A percentile compares a stretch with the other conserved stretches of the same genome.
These are phyloP conservation scores for Rachicladosporium sp. DNA, from an alignment of 2,329 filamentous ascomycete species.

Conservation along the genomic window DNA sequence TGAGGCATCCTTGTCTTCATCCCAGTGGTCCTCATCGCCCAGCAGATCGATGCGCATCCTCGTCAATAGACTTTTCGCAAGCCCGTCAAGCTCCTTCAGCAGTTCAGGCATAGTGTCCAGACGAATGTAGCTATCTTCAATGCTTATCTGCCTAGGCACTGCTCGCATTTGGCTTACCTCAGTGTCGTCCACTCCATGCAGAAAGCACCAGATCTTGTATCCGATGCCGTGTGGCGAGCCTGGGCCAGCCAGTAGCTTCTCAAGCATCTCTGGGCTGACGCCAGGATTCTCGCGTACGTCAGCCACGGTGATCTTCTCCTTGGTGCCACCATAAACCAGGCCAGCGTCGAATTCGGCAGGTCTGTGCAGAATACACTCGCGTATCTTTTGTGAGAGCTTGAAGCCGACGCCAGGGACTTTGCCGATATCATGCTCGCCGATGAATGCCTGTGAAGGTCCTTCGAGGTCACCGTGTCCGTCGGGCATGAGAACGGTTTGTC, in stretches of 20 bases:
- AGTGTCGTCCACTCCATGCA: conserved; percentile 68
- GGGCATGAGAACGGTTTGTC: conserved; percentile 72
- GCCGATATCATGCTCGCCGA: conserved; percentile 64
- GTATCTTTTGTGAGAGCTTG: conserved; percentile 59
- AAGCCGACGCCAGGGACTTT: conserved; percentile 78
- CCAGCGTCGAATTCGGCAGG: conserved; percentile 31
- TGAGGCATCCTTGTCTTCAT: conserved; percentile 16
- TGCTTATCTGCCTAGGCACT: conserved; percentile 78
- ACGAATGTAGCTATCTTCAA: conserved; percentile 79
- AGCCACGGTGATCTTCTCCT: conserved; percentile 49
- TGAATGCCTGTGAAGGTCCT: conserved; percentile 52
- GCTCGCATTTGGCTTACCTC: conserved; percentile 61
- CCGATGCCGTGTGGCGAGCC: conserved; percentile 63
- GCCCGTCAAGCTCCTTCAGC: conserved; percentile 51
- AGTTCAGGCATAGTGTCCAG: conserved; percentile 55
- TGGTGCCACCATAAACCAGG: conserved; percentile 37
- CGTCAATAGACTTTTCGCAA: conserved; percentile 58
- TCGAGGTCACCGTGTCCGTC: conserved; percentile 25
- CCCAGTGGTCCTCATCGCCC: conserved; percentile 34
- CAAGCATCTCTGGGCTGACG: conserved; percentile 53
- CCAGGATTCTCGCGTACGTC: conserved; percentile 51
- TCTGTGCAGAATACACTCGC: conserved; percentile 45
- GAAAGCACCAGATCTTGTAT: conserved; percentile 57
- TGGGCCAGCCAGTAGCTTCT: conserved; percentile 56
- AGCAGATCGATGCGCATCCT: conserved; percentile 70